Evolutionary conservation across 305 asterid genomes (phyloP), one percentile per base, ranked within the genome.

Genomic region (Solanum hybrid): DNA sequence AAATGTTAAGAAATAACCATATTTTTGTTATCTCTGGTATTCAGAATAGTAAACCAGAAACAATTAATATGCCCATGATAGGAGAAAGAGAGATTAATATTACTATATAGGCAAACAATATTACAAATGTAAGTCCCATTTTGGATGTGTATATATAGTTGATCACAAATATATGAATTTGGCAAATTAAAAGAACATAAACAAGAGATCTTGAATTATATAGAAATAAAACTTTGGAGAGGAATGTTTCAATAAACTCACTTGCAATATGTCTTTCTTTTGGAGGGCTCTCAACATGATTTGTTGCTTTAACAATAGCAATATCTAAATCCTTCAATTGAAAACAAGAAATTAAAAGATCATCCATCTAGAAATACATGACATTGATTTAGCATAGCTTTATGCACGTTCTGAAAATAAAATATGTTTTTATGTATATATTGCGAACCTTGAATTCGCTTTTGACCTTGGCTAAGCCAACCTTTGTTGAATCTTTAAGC

Each of bases 261-360:
- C 98, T 94, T 93, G 98, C 93, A 92, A 97, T 93, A 89, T 96
- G 98, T 1, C 98, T 94, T 96, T 96, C 99, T 88, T 96, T 96
- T 3, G 98, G 98, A 37, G 99, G 98, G 15, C 94, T 82, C 90
- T 97, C 98, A 1, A 92, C 97, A 84, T 97, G 98, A 90, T 95
- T 97, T 85, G 98, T 97, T 85, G 99, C 98, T 92, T 97, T 97
- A 24, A 97, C 97, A 85, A 97, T 97, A 26, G 99, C 98, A 89
- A 96, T 91, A 86, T 95, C 99, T 97, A 97, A 94, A 89, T 94
- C 98, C 99, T 97, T 80, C 73, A 71, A 91, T 88, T 32, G 87
- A 87, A 87, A 77, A 51, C 75, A 89, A 88, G 24, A 64, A 13
- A 13, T 32, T 60, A 88, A 29, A 85, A 22, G 88, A 81, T n/a